These are phyloP conservation scores for Combretum micranthum DNA, from an alignment of 345 rosid genomes.

Conservation along the genomic window DNA sequence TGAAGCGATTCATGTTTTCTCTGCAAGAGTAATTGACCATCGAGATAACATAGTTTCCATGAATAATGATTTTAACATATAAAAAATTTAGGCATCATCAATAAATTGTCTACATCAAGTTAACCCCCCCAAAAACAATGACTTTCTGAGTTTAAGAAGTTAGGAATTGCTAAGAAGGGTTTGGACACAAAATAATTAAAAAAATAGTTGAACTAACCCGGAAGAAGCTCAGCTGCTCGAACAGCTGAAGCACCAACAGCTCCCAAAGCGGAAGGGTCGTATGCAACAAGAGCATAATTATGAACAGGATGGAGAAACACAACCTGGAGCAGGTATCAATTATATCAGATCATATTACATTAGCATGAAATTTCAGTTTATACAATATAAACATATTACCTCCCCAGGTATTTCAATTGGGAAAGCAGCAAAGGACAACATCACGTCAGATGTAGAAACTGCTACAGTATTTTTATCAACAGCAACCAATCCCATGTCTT, in stretches of 20 bases:
- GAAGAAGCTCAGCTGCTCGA: constrained; percentile 81
- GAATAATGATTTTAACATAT: too few relatives aligned
- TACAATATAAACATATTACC: constrained; percentile 30
- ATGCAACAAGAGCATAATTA: constrained; percentile 88
- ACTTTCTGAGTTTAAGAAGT: too few relatives aligned
- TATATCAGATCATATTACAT: constrained; percentile 14
- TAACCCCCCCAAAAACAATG: too few relatives aligned
- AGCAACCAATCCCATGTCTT: constrained; percentile 80
- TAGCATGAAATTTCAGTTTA: constrained; percentile 1
- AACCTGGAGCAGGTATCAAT: constrained; percentile 44
- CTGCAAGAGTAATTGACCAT: too few relatives aligned
- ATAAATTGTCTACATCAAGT: too few relatives aligned
- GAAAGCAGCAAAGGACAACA: constrained; percentile 92
- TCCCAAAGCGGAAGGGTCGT: constrained; percentile 76
- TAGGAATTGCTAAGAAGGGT: not conserved
- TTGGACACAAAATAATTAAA: constrained; percentile 2
- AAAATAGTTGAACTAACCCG: constrained; percentile 48
- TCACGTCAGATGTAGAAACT: constrained; percentile 77
- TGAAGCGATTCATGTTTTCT: too few relatives aligned
- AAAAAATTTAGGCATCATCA: too few relatives aligned
- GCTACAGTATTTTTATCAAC: constrained; percentile 93
- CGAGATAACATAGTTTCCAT: too few relatives aligned
- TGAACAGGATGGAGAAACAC: constrained; percentile 97
- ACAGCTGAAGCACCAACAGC: constrained; percentile 62
- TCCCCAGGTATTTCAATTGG: constrained; percentile 98